Evolutionary conservation across 1,284 basidiomycete species (phyloP).

Genomic region (Tilletiaria anomala): DNA sequence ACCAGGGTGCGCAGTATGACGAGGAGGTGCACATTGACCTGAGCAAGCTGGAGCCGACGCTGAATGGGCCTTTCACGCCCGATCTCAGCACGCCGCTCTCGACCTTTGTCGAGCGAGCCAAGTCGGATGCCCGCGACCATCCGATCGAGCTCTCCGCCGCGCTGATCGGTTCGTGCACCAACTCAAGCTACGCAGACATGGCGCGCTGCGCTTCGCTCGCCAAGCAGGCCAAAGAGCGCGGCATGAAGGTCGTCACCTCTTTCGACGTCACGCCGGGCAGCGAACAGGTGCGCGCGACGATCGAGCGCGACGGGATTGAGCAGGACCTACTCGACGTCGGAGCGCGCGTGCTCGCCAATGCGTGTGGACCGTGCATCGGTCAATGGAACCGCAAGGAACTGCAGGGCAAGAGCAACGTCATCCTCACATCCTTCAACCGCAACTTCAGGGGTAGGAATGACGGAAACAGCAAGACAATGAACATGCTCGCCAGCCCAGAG

Average conservation of each 20-base stretch:
- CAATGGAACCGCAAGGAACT: conserved; percentile 94
- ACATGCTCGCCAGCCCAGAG: conserved; percentile 93
- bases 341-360: conserved; percentile 84
- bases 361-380: conserved; percentile 96
- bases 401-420: conserved; percentile 84
- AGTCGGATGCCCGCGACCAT: conserved; percentile 80
- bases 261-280: conserved; percentile 96
- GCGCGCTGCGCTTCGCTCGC: conserved; percentile 81
- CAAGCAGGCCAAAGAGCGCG: conserved; percentile 69
- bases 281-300: conserved; percentile 93
- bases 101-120: conserved; percentile 65
- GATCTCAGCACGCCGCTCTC: conserved; percentile 93
- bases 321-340: conserved; percentile 68
- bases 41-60: conserved; percentile 75
- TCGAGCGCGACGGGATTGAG: conserved; percentile 84
- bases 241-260: conserved; percentile 60
- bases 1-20: conserved; percentile 86
- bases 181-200: conserved; percentile 48
- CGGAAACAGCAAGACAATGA: conserved; percentile 89
- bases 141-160: conserved; percentile 63
- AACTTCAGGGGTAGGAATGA: conserved; percentile 98
- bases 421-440: conserved; percentile 92
- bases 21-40: conserved; percentile 88
- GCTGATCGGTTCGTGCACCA: conserved; percentile 94
- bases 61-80: conserved; percentile 93